A percentile compares a stretch with the other conserved stretches of the same genome.
Conservation (phyloP, 2,329 filamentous ascomycete genomes). For the Knufia fluminis region DNA sequence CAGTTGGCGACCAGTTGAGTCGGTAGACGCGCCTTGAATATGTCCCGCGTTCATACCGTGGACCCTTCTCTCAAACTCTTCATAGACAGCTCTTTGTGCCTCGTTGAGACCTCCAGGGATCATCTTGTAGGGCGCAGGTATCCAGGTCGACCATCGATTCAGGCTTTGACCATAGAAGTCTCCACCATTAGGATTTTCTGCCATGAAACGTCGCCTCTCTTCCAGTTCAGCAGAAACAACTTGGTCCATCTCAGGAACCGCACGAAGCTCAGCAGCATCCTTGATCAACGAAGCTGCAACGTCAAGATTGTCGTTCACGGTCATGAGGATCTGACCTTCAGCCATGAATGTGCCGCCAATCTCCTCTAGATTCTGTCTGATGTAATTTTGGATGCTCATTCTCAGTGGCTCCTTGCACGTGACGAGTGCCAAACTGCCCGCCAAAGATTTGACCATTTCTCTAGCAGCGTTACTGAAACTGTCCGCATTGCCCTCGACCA, state of each 20-base stretch:
- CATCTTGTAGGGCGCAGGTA: constrained; percentile 87
- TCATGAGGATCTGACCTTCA: constrained; percentile 95
- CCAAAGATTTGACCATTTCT: constrained; percentile 89
- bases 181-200: constrained; percentile 32
- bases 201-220: constrained; percentile 68
- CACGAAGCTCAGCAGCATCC: constrained; percentile 87
- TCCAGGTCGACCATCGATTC: constrained; percentile 85
- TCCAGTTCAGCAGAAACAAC: constrained; percentile 77
- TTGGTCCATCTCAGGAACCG: constrained; percentile 87
- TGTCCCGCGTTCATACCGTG: constrained; percentile 50
- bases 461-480: constrained; percentile 77
- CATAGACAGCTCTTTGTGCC: constrained; percentile 91
- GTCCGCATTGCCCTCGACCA: constrained; percentile 82
- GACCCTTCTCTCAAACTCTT: constrained; percentile 85
- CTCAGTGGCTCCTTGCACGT: constrained; percentile 95
- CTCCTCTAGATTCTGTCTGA: constrained; percentile 54
- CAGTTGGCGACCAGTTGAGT: constrained; percentile 48
- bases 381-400: constrained; percentile 95
- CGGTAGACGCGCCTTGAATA: constrained; percentile 48
- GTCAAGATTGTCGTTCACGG: constrained; percentile 95
- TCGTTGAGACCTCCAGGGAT: constrained; percentile 73
- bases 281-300: constrained; percentile 89
- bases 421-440: constrained; percentile 88
- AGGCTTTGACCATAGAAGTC: constrained; percentile 46
- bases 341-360: constrained; percentile 57